Base-by-base conservation (phyloP, 352 stramenopile genomes). In the Phytophthora boehmeriae region DNA sequence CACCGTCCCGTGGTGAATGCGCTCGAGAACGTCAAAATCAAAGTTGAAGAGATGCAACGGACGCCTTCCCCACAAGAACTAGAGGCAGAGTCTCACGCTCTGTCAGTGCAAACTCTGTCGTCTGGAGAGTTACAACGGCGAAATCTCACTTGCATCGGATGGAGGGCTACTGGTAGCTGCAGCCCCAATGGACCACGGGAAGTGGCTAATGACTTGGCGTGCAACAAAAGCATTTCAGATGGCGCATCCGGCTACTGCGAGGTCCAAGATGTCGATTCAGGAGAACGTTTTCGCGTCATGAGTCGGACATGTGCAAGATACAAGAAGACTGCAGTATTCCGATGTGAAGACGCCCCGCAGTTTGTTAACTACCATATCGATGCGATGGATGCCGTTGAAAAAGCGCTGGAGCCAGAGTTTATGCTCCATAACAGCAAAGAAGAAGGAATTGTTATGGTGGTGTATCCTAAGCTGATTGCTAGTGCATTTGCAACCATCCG, bases 101-200 rank as follows among this genome's bases (percentile, higher is more conserved):
- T 34, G 10, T 45, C 36, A 13, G 60, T 68, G 13, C 53, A 35
- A 30, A 42, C 58, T n/a, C 22, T 68, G 38, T 53, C 60, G 25
- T 57, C 22, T 28, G 60, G 53, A 17, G 28, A 59, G 3, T 25
- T 59, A 27, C 60, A 54, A 30, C 22, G 27, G 46, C 51, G 60
- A 11, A 66, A 61, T 45, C 42, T 78, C 22, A 65, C 75, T 36
- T 89, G 79, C 35, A 20, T 82, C 1, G 75, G 67, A 6, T 89
- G 79, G 79, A 65, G 68, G 50, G 65, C 74, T 36, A 86, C 79
- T 13, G 60, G 57, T 20, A 66, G 56, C 6, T 89, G 79, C 63
- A 58, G 66, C 5, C 63, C 79, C 1, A 41, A 75, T 36, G 67
- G 73, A 1, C 47, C 61, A 11, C 64, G 77, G n/a, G 41, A 80